Base-by-base conservation (phyloP, 129 eudicot genomes). In the Deinandra increscens region DNA sequence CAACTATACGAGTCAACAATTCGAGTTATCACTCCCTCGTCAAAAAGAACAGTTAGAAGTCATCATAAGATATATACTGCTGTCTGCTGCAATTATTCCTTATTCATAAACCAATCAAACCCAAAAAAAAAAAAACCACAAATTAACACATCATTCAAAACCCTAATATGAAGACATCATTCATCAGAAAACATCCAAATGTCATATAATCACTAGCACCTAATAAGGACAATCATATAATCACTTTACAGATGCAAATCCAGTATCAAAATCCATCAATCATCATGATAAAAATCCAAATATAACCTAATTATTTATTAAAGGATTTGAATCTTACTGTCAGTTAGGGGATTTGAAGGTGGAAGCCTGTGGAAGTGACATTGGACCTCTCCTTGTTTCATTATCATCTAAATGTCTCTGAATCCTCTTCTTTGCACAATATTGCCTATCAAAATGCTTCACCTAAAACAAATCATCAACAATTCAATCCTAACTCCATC, bases 371-470 rank as follows among this genome's bases (percentile, higher is more conserved):
- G 91, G 90, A 67, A 87, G 93, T 3, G 82, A 65, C 36, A 91
- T 82, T 68, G 96, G 93, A 77, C 97, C 96, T 84, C 87, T 82
- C 77, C 94, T 76, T 1, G 89, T 73, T 36, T 86, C 96, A 62
- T 69, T 82, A 68, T 88, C 97, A 74, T 91, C 97, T 80, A 91
- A 81, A n/a, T 84, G 79, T 78, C 96, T 86, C 64, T 85, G 82
- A 78, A 69, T 86, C 69, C 82, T 88, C 91, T 86, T 91, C 78
- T 86, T 91, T 1, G 87, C 77, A 69, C 91, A 84, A 43, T 91
- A 84, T 72, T 84, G 94, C 74, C 96, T 78, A 66, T 91, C 97
- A 78, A 91, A 91, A 86, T 91, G 97, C 86, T 84, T 88, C 84
- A 91, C 97, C 97, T 91, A 64, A 64, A 78, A 37, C 53, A 64